Conservation (phyloP, 257 asterid genomes). For the Ilex aquifolium region DNA sequence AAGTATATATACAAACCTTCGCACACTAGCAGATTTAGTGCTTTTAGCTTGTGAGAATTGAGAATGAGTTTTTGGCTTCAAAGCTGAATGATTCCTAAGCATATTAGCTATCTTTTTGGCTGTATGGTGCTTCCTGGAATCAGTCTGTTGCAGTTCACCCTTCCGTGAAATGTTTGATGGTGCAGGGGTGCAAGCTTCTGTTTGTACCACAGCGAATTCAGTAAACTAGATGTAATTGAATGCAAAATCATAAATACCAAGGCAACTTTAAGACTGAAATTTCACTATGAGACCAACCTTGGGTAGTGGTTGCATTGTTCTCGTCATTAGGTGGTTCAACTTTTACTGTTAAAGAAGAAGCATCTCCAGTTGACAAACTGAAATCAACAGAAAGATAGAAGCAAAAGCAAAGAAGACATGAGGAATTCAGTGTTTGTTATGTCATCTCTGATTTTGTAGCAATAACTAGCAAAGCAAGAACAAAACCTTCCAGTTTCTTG, state of each 20-base stretch:
- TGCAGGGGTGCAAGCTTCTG: conserved; percentile 65
- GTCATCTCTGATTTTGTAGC: neutral
- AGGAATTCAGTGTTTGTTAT: neutral
- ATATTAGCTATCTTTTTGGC: conserved; percentile 61
- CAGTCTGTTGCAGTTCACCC: conserved; percentile 17
- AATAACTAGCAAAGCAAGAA: conserved; percentile 2
- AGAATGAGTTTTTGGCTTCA: conserved; percentile 45
- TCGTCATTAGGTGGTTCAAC: conserved; percentile 5
- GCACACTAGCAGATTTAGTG: conserved; percentile 44
- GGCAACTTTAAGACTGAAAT: neutral
- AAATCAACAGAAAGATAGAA: conserved; percentile 1
- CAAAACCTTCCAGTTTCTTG: conserved; percentile 23
- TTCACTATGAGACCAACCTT: conserved; percentile 15
- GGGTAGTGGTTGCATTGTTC: conserved; percentile 9
- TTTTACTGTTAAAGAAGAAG: conserved; percentile 15
- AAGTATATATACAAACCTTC: conserved; percentile 35
- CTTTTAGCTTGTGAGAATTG: conserved; percentile 45
- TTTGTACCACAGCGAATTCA: neutral
- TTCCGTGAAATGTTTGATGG: conserved; percentile 21
- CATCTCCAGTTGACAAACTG: conserved; percentile 18
- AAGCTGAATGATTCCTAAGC: conserved; percentile 57
- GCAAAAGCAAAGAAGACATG: neutral
- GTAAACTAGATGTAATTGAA: neutral
- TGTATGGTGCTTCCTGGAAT: conserved; percentile 42
- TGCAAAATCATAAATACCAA: neutral